A percentile compares a stretch with the other conserved stretches of the same genome.
Conservation (phyloP, 2,329 filamentous ascomycete species). For the Botryotinia globosa region DNA sequence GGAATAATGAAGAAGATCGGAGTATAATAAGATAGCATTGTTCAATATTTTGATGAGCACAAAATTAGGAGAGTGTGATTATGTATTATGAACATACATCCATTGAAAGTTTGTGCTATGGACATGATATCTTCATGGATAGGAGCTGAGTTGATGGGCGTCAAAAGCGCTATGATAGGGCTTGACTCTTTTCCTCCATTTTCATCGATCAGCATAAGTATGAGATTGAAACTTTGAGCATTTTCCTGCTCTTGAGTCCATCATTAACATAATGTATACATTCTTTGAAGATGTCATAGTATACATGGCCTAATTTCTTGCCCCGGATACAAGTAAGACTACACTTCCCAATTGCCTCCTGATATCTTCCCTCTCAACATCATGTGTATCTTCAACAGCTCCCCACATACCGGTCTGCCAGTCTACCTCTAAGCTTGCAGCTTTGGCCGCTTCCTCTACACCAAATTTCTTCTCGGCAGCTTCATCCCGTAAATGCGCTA, state of each 20-base stretch:
- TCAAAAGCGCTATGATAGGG: background rate
- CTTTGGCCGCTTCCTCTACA: slow-evolving; percentile 76
- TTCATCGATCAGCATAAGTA: background rate
- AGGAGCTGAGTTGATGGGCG: background rate
- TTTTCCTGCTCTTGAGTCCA: background rate
- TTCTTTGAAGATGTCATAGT: slow-evolving; percentile 18
- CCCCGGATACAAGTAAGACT: slow-evolving; percentile 71
- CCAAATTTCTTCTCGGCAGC: slow-evolving; percentile 55
- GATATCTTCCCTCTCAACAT: slow-evolving; percentile 90
- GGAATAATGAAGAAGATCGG: background rate
- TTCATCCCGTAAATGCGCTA: slow-evolving; percentile 49
- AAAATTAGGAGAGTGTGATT: background rate
- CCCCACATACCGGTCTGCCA: slow-evolving; percentile 94
- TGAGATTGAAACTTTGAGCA: background rate
- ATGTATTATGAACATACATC: background rate
- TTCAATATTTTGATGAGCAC: background rate
- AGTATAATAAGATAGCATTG: background rate
- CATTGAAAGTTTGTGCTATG: background rate
- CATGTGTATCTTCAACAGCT: slow-evolving; percentile 93
- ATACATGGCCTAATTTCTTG: background rate
- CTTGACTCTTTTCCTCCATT: background rate
- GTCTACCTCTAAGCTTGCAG: slow-evolving; percentile 77
- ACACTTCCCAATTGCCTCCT: slow-evolving; percentile 85
- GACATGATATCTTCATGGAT: background rate
- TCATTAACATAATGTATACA: background rate